Percentiles rank a stretch among this genome's conserved stretches.
These are phyloP conservation scores for Nakazawaea laoshanensis DNA, from an alignment of 805 yeast genomes.

Conservation along the genomic window DNA sequence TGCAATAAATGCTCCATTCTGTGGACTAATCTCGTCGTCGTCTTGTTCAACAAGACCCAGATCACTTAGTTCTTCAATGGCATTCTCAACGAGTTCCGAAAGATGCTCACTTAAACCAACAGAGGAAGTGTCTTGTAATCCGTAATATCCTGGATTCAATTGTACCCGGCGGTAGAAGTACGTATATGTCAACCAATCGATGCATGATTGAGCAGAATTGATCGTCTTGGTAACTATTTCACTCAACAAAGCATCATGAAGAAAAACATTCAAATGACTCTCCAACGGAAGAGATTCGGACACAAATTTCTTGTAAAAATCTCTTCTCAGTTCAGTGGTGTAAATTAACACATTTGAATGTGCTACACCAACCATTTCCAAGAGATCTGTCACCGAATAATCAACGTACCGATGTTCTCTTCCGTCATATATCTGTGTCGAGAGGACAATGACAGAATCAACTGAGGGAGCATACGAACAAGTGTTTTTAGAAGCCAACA, in stretches of 20 bases:
- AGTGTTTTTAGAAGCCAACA: conserved; percentile 58
- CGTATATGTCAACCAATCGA: conserved; percentile 85
- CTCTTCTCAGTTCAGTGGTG: conserved; percentile 45
- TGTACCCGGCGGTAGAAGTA: conserved; percentile 76
- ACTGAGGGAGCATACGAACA: conserved; percentile 43
- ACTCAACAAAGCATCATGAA: conserved; percentile 62
- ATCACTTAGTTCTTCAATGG: conserved; percentile 53
- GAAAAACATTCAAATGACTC: conserved; percentile 48
- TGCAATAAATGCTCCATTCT: conserved; percentile 68
- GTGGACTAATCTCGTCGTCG: conserved; percentile 42
- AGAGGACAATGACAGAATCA: conserved; percentile 49
- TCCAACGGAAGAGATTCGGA: conserved; percentile 77
- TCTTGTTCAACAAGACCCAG: conserved; percentile 45
- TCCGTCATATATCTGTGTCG: conserved; percentile 69
- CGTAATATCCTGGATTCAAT: conserved; percentile 84
- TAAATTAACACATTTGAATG: conserved; percentile 37
- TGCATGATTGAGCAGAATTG: conserved; percentile 68
- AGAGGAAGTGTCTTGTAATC: conserved; percentile 54
- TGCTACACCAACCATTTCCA: conserved; percentile 53
- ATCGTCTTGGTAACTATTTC: conserved; percentile 68
- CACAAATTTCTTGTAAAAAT: conserved; percentile 65
- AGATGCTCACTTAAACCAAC: conserved; percentile 72
- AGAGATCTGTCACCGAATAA: conserved; percentile 54
- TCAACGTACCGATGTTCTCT: conserved; percentile 62
- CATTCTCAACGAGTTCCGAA: conserved; percentile 73